Evolutionary conservation across 345 rosid genomes (phyloP), one percentile per base, ranked within the genome.

Genomic region (Cardiospermum halicacabum): DNA sequence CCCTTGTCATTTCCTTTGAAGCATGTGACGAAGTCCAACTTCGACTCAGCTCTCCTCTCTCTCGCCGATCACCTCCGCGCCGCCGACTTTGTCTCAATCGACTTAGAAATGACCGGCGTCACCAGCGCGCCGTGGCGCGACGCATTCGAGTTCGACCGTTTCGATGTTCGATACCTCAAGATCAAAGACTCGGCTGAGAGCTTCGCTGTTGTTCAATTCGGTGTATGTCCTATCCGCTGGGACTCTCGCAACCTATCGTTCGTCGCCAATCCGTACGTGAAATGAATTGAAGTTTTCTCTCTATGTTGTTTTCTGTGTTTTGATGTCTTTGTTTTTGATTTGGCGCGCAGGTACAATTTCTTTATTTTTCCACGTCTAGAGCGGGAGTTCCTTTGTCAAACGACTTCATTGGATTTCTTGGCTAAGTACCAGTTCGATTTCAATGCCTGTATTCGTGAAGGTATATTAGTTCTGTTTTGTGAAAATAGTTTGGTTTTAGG

Each of bases 201-300:
- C 69, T 91, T 94, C 76, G 97, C 95, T 62, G 92, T 91, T 61
- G 77, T 94, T 56, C 99, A 94, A 72, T 84, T 94, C 78, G 99
- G 99, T 5, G 91, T 94, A 12, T 94, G 95, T 57, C 97, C 99
- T 36, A 91, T 91, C 56, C 88, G 87, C 3, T 94, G 99, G 99
- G 97, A 94, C 73, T 57, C 84, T 1, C 80, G 22, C 55, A 74
- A 85, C 54, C 77, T 75, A 9, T 78, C 89, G 66, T 91, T 91
- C 78, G 36, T 85, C 24, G 85, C 97, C 34, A 72, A 87, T 55
- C 99, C 97, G 95, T 92, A 21, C 72, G 92, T 60, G 15, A n/a
- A n/a, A 10, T 31, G 37, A 32, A 5, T 7, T 34, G 47, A 19
- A 16, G 21, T 53, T 43, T 32, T 16, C 54, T 58, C 54, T 25